A percentile compares a stretch with the other conserved stretches of the same genome.
phyloP scores from a whole-genome alignment of 805 yeast genomes.

The Candida cerambycidarum region DNA sequence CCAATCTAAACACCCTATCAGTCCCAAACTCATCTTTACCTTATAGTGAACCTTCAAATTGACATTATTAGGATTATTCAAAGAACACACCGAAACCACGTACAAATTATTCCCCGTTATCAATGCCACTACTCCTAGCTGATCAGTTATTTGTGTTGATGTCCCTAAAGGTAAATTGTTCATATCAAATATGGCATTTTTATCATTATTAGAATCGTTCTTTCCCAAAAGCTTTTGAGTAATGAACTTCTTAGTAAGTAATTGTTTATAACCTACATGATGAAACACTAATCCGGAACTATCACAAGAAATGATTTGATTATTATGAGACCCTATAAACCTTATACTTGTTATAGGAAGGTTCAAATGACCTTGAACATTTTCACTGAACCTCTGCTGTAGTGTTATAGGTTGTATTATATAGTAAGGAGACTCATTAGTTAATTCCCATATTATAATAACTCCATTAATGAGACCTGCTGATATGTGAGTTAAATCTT shows the following conservation, averaged over 20 bases:
- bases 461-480: conserved; percentile 69
- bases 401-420: conserved; percentile 25
- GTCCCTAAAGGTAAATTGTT: conserved; percentile 63
- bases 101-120: conserved; percentile 51
- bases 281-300: conserved; percentile 47
- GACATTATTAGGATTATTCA: conserved; percentile 32
- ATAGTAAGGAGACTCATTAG: conserved; percentile 53
- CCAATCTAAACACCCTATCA: conserved; percentile 50
- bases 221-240: conserved; percentile 55
- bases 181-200: conserved; percentile 28
- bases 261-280: conserved; percentile 62
- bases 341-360: conserved; percentile 24
- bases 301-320: conserved; percentile 33
- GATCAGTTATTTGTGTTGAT: conserved; percentile 52
- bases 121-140: conserved; percentile 58
- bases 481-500: conserved; percentile 68
- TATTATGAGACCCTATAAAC: conserved; percentile 29
- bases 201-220: conserved; percentile 24
- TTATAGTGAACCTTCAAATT: conserved; percentile 51
- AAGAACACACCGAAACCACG: conserved; percentile 52
- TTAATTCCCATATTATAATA: conserved; percentile 65
- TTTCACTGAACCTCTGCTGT: conserved; percentile 23
- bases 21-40: conserved; percentile 1
- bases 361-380: conserved; percentile 31
- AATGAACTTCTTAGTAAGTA: conserved; percentile 49